Base-by-base conservation (phyloP, 345 rosid species). In the Geranium rotundifolium region DNA sequence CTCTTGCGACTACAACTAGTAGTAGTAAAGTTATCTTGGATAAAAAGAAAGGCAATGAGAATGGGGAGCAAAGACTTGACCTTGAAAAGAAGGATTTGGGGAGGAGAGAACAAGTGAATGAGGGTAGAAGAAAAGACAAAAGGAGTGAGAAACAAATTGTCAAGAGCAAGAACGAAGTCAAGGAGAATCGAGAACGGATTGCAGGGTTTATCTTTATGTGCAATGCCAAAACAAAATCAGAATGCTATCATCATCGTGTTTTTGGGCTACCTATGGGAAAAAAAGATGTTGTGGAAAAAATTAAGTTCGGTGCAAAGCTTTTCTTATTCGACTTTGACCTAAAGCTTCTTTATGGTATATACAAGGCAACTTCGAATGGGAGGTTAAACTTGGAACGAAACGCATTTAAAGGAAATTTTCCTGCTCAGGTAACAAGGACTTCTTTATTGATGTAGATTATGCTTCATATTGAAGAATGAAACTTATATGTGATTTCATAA, bases 171-270 rank as follows among this genome's bases (percentile, higher is more conserved):
- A 63, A 54, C 54, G 63, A 29, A 56, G 16, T 65, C 19, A 70
- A 70, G 74, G 70, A 66, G 68, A 59, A 46, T 64, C 34, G 2
- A 13, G 75, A 31, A 59, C 29, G 17, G 54, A 60, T 16, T 39
- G n/a, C 46, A 7, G 80, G 77, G 31, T 72, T 67, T 59, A 72
- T 76, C 7, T 76, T 76, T 64, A 60, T 72, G 75, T 64, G 80
- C 29, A 76, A 46, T 73, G 65, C 49, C 20, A 46, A 17, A 61
- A 72, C 77, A 8, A 76, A 76, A 62, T 67, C 69, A 0, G 72
- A 72, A 56, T 72, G 76, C 61, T 76, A 39, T 50, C 62, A 17
- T 41, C 63, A 76, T 46, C 80, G 75, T 66, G 80, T 76, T 64
- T 72, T 76, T 1, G 80, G 80, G 27, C 64, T 72, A 19, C 74